Evolutionary conservation across 371 early-diverging fungal genomes (phyloP).

Genomic region (Circinella minor): DNA sequence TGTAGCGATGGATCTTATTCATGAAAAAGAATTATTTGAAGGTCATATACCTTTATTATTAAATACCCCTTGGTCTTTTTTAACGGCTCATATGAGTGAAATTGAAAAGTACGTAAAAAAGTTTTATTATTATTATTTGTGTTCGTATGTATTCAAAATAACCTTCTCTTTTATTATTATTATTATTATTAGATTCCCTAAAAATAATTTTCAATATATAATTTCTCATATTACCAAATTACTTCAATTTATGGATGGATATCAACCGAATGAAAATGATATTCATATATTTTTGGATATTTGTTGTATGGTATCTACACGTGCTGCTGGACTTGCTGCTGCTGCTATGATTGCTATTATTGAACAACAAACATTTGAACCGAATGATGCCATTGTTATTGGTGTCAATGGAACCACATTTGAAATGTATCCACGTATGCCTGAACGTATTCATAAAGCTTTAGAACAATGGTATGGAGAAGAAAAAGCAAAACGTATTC

Average conservation of each 20-base stretch:
- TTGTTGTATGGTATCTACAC: slow-evolving; percentile 31
- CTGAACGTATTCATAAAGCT: slow-evolving; percentile 37
- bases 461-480: slow-evolving; percentile 38
- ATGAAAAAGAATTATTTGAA: slow-evolving; percentile 65
- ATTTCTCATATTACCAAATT: neutral
- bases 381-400: slow-evolving; percentile 28
- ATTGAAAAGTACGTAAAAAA: slow-evolving; percentile 47
- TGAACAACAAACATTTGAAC: slow-evolving; percentile 36
- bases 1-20: slow-evolving; percentile 71
- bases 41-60: slow-evolving; percentile 63
- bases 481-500: slow-evolving; percentile 28
- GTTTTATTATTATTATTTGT: neutral
- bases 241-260: neutral
- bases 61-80: slow-evolving; percentile 66
- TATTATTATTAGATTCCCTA: neutral
- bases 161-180: neutral
- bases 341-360: slow-evolving; percentile 43
- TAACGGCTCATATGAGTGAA: slow-evolving; percentile 72
- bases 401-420: slow-evolving; percentile 45
- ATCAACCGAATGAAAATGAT: slow-evolving; percentile 30
- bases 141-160: neutral
- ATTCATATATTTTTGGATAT: slow-evolving; percentile 31
- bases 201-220: neutral
- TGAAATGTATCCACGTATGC: slow-evolving; percentile 47
- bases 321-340: slow-evolving; percentile 36